A percentile compares a stretch with the other conserved stretches of the same genome.
phyloP scores from a whole-genome alignment of 1,139 yeast genomes.

The Kurtzmaniella quercitrusa region DNA sequence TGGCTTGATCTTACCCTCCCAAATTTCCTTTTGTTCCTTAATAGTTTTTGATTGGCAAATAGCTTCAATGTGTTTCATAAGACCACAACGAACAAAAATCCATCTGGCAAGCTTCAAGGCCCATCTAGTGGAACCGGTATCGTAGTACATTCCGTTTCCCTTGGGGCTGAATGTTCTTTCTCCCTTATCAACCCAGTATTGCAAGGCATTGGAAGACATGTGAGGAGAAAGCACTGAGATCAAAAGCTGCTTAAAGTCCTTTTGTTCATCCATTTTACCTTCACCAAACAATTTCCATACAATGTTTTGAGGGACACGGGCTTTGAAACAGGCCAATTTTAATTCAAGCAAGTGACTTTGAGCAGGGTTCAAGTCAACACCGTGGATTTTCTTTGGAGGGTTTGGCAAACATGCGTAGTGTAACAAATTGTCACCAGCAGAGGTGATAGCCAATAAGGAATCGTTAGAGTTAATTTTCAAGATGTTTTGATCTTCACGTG shows the following conservation, averaged over 20 bases:
- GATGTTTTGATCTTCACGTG: slow-evolving; percentile 70
- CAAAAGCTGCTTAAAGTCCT: slow-evolving; percentile 40
- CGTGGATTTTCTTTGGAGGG: slow-evolving; percentile 75
- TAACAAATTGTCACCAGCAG: slow-evolving; percentile 80
- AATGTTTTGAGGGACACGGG: slow-evolving; percentile 49
- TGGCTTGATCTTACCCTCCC: slow-evolving; percentile 63
- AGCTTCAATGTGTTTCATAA: slow-evolving; percentile 45
- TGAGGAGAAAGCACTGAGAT: slow-evolving; percentile 59
- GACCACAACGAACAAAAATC: slow-evolving; percentile 56
- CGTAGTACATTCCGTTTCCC: slow-evolving; percentile 60
- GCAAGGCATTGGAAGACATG: slow-evolving; percentile 75
- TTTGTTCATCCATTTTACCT: slow-evolving; percentile 57
- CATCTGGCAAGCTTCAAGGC: slow-evolving; percentile 66
- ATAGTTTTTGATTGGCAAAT: slow-evolving; percentile 58
- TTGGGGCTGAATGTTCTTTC: slow-evolving; percentile 47
- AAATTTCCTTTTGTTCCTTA: slow-evolving; percentile 57
- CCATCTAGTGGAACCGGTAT: slow-evolving; percentile 86
- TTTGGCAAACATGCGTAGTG: slow-evolving; percentile 68
- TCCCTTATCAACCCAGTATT: slow-evolving; percentile 72
- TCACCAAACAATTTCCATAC: slow-evolving; percentile 75
- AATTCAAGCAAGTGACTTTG: slow-evolving; percentile 78
- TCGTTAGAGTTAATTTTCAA: slow-evolving; percentile 59
- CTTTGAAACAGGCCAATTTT: slow-evolving; percentile 66
- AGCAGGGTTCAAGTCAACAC: slow-evolving; percentile 80
- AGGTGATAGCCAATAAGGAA: slow-evolving; percentile 76